These are phyloP conservation scores for Xanthoparmelia taractica DNA, from an alignment of 495 filamentous ascomycete genomes.

Conservation along the genomic window DNA sequence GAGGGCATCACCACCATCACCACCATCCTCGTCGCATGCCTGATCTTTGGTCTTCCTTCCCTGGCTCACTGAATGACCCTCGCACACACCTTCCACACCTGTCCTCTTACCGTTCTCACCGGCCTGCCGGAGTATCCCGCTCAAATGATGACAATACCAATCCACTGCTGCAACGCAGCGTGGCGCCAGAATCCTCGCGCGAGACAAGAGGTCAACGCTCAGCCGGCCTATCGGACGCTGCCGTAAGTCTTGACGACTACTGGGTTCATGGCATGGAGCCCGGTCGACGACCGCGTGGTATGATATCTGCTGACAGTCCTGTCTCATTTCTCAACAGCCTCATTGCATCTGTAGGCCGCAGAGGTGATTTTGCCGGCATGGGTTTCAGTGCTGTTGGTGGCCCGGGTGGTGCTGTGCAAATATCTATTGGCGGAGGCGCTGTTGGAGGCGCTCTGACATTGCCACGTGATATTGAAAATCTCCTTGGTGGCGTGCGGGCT, in stretches of 20 bases:
- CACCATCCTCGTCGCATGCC: constrained; percentile 26
- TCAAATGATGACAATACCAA: constrained; percentile 71
- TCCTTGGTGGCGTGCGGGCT: constrained; percentile 44
- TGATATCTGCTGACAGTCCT: constrained; percentile 51
- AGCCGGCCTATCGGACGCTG: constrained; percentile 17
- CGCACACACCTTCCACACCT: constrained; percentile 14
- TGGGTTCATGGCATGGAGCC: constrained; percentile 52
- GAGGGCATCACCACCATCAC: constrained; percentile 44
- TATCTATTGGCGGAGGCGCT: constrained; percentile 31
- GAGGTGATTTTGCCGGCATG: constrained; percentile 41
- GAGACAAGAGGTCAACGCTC: constrained; percentile 10
- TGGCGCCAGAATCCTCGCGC: constrained; percentile 28
- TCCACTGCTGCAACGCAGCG: constrained; percentile 53
- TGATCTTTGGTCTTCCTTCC: constrained; percentile 32
- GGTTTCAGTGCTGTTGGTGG: constrained; percentile 25
- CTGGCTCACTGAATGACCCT: constrained; percentile 27
- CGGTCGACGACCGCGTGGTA: constrained; percentile 34
- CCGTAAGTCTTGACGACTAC: constrained; percentile 41
- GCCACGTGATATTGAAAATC: constrained; percentile 49
- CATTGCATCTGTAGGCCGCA: constrained; percentile 50
- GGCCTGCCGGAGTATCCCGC: constrained; percentile 42
- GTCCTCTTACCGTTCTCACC: constrained; percentile 48
- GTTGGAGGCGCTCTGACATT: constrained; percentile 25
- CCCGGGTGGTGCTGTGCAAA: constrained; percentile 43
- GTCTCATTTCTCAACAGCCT: constrained; percentile 56